phyloP scores from a whole-genome alignment of 139 green algal species.

The Picochlorum sp. region DNA sequence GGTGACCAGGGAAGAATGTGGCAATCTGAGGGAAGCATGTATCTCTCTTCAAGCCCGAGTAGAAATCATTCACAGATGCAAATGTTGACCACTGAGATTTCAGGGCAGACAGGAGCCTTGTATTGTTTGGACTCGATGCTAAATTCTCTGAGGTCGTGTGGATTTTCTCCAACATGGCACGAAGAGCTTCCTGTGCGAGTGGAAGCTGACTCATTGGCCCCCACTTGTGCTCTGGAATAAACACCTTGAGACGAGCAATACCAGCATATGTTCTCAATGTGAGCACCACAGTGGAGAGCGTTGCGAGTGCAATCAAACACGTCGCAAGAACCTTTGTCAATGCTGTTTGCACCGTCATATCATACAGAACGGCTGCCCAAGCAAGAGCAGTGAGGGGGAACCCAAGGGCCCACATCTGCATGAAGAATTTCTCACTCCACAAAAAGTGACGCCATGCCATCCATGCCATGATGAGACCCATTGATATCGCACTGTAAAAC shows the following conservation, averaged over 20 bases:
- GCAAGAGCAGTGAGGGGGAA: conserved; percentile 35
- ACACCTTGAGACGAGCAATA: conserved; percentile 19
- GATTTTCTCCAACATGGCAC: conserved; percentile 2
- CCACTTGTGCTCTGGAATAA: conserved; percentile 31
- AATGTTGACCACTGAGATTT: conserved; percentile 14
- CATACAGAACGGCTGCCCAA: conserved; percentile 29
- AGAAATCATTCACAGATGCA: conserved; percentile 22
- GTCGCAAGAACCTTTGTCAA: conserved; percentile 26
- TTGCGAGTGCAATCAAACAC: conserved; percentile 25
- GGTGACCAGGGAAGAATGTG: conserved; percentile 26
- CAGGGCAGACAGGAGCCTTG: conserved; percentile 3
- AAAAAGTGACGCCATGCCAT: conserved; percentile 28
- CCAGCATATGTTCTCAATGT: conserved; percentile 27
- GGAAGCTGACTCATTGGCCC: conserved; percentile 27
- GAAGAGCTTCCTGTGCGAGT: conserved; percentile 15
- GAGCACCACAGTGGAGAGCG: conserved; percentile 9
- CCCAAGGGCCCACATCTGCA: conserved; percentile 28
- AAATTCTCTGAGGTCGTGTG: neutral
- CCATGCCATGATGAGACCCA: conserved; percentile 16
- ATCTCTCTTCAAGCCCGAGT: conserved; percentile 13
- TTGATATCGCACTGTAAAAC: conserved; percentile 16
- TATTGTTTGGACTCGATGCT: conserved; percentile 12
- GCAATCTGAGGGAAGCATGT: conserved; percentile 25
- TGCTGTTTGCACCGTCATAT: conserved; percentile 21
- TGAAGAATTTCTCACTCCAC: conserved; percentile 29